Conservation (phyloP, 306 rosid species). For the Cicer cuneatum region DNA sequence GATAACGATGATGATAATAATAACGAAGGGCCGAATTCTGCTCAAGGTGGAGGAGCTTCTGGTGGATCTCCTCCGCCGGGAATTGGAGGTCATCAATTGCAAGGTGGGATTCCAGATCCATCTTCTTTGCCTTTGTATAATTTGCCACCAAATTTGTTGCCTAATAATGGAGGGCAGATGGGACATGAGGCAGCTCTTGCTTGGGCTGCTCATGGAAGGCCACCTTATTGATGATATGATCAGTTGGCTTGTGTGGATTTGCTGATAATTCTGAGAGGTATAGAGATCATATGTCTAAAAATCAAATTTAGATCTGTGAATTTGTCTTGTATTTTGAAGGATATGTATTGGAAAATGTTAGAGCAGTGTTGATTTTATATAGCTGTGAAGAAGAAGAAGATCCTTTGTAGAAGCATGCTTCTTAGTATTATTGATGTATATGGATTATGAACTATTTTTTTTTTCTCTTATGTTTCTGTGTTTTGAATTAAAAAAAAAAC, state of each 20-base stretch:
- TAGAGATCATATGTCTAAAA: not conserved
- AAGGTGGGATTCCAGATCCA: conserved; percentile 62
- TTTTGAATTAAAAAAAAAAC: conserved; percentile 6
- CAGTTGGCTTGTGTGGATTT: not conserved
- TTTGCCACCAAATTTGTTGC: conserved; percentile 66
- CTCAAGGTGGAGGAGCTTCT: conserved; percentile 47
- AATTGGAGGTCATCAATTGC: conserved; percentile 59
- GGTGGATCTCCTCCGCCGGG: conserved; percentile 60
- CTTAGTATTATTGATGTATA: not conserved
- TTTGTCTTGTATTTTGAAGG: conserved; percentile 6
- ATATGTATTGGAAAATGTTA: not conserved
- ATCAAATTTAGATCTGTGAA: conserved; percentile 21
- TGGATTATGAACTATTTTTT: not conserved
- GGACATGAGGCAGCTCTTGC: conserved; percentile 72
- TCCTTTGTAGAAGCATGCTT: not conserved
- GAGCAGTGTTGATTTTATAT: not conserved
- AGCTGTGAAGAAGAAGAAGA: conserved; percentile 5
- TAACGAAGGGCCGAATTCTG: conserved; percentile 63
- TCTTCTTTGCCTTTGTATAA: conserved; percentile 69
- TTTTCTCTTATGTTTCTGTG: conserved; percentile 1
- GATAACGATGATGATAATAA: conserved; percentile 85
- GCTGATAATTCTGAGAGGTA: not conserved
- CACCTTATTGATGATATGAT: conserved; percentile 55
- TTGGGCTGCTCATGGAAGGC: conserved; percentile 72
- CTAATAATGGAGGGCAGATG: conserved; percentile 68